These are phyloP conservation scores for Papilionanthe hybrid DNA, from an alignment of 116 monocot genomes.

Conservation along the genomic window DNA sequence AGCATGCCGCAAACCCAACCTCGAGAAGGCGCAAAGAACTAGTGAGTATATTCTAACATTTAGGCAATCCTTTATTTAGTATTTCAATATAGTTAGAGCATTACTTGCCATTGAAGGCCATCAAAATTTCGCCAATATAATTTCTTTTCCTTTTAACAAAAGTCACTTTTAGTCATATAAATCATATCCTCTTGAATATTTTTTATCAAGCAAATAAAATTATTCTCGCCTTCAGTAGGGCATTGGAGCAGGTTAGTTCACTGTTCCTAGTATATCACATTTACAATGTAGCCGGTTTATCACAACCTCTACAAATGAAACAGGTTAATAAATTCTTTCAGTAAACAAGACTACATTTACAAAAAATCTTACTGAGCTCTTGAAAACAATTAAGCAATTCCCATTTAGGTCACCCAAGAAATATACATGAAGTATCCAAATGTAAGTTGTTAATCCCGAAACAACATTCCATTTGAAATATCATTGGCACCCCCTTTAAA, in stretches of 20 bases:
- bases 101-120: neutral
- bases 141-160: neutral
- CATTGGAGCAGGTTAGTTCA: neutral
- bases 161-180: neutral
- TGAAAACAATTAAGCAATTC: neutral
- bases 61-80: neutral
- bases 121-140: neutral
- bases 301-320: neutral
- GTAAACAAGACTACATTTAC: neutral
- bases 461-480: neutral
- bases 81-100: neutral
- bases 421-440: neutral
- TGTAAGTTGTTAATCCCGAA: neutral
- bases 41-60: neutral
- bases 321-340: neutral
- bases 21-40: neutral
- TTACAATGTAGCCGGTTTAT: neutral
- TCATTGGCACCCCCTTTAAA: neutral
- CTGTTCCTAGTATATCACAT: neutral
- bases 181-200: neutral
- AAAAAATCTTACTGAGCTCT: neutral
- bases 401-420: neutral
- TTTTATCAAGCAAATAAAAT: neutral
- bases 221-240: neutral
- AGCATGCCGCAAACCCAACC: too few relatives aligned